Evolutionary conservation across 805 yeast species (phyloP).

Genomic region (Lipomyces kockii): DNA sequence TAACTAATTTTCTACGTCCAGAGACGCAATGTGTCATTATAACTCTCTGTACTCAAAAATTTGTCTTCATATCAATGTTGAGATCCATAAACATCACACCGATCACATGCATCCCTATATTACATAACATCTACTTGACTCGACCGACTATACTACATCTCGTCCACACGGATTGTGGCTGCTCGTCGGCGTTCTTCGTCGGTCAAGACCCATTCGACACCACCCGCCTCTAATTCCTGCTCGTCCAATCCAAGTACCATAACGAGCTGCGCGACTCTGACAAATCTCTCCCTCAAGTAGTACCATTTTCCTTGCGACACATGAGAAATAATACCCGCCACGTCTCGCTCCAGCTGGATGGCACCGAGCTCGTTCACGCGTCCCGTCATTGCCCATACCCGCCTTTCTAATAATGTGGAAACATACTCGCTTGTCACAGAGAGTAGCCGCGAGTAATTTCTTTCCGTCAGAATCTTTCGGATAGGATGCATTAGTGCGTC

Average conservation of each 20-base stretch:
- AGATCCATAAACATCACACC: not conserved
- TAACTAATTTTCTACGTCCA: no score
- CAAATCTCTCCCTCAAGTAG: conserved; percentile 74
- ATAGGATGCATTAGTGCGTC: conserved; percentile 66
- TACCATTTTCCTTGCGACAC: conserved; percentile 69
- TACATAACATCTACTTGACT: not conserved
- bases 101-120: conserved; percentile 1
- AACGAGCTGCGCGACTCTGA: conserved; percentile 81
- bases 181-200: conserved; percentile 73
- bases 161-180: conserved; percentile 57
- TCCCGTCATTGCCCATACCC: conserved; percentile 66
- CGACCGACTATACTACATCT: conserved; percentile 13
- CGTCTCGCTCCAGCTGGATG: conserved; percentile 78
- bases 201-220: conserved; percentile 72
- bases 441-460: conserved; percentile 56
- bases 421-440: conserved; percentile 58
- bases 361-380: conserved; percentile 84
- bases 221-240: conserved; percentile 55
- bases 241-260: conserved; percentile 83
- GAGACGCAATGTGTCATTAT: no score
- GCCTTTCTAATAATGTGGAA: conserved; percentile 64
- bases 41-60: not conserved
- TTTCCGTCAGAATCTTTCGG: conserved; percentile 58
- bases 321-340: conserved; percentile 72
- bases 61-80: not conserved